These are phyloP conservation scores for Neurospora cerealis DNA, from an alignment of 495 filamentous ascomycete genomes.

Conservation along the genomic window DNA sequence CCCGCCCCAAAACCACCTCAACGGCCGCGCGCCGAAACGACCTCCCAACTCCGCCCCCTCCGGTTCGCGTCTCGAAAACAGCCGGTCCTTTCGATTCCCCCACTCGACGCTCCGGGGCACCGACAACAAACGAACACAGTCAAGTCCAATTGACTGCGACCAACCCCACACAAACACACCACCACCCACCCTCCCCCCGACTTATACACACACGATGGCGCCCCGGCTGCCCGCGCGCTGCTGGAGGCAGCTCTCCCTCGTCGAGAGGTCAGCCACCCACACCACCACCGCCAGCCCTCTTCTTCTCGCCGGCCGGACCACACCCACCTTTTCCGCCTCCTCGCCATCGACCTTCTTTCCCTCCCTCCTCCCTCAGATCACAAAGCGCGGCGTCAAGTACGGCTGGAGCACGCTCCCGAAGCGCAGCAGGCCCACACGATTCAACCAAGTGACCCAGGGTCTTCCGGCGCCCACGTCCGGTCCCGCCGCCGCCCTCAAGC, in stretches of 20 bases:
- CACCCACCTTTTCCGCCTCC: slow-evolving; percentile 15
- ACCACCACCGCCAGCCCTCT: slow-evolving; percentile 2
- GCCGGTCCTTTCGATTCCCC: neutral
- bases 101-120: neutral
- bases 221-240: slow-evolving; percentile 43
- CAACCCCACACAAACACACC: slow-evolving; percentile 5
- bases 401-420: slow-evolving; percentile 43
- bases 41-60: neutral
- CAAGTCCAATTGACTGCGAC: slow-evolving; percentile 1
- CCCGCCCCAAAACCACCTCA: neutral
- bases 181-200: neutral
- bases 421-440: slow-evolving; percentile 27
- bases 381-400: slow-evolving; percentile 40
- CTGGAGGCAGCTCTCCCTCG: slow-evolving; percentile 27
- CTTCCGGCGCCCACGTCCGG: slow-evolving; percentile 56
- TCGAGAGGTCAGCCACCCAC: slow-evolving; percentile 13
- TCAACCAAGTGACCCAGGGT: slow-evolving; percentile 41
- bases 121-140: neutral
- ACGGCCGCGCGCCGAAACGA: neutral
- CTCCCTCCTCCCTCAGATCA: slow-evolving; percentile 34
- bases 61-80: neutral
- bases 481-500: slow-evolving; percentile 67
- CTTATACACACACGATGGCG: slow-evolving; percentile 29
- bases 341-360: slow-evolving; percentile 14
- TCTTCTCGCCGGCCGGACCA: slow-evolving; percentile 22